These are phyloP conservation scores for Pseudoperonospora humuli DNA, from an alignment of 352 stramenopile genomes.

Conservation along the genomic window DNA sequence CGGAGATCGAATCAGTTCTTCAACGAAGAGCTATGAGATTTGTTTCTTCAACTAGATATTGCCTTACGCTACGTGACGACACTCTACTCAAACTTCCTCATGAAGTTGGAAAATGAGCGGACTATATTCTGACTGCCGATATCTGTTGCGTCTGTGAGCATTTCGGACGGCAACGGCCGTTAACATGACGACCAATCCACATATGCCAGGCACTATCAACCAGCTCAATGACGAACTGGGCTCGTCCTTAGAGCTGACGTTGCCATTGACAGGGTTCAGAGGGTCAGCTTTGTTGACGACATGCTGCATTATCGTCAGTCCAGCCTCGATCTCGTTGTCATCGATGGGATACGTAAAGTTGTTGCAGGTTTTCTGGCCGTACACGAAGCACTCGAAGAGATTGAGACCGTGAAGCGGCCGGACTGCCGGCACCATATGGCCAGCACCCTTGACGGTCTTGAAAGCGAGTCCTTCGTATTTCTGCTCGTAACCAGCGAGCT, in stretches of 20 bases:
- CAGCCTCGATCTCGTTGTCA: slow-evolving; percentile 50
- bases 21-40: no score
- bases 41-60: no score
- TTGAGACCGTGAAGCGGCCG: slow-evolving; percentile 65
- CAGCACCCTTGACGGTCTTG: slow-evolving; percentile 88
- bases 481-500: slow-evolving; percentile 84
- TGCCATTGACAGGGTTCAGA: slow-evolving; percentile 3
- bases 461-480: slow-evolving; percentile 84
- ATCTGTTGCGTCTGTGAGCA: slow-evolving; percentile 31
- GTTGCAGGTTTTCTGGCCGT: slow-evolving; percentile 40
- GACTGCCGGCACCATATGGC: slow-evolving; percentile 84
- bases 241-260: neutral
- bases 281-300: neutral
- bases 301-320: slow-evolving; percentile 14
- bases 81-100: no score
- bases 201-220: slow-evolving; percentile 18
- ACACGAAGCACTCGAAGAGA: slow-evolving; percentile 83
- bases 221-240: slow-evolving; percentile 5
- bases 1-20: no score
- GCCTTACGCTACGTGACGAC: no score
- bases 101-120: no score
- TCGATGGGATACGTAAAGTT: slow-evolving; percentile 60
- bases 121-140: no score
- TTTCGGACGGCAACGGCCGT: slow-evolving; percentile 37
- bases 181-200: slow-evolving; percentile 20